phyloP scores from a whole-genome alignment of 2,329 filamentous ascomycete genomes.

The Chrysoporthe deuterocubensis region DNA sequence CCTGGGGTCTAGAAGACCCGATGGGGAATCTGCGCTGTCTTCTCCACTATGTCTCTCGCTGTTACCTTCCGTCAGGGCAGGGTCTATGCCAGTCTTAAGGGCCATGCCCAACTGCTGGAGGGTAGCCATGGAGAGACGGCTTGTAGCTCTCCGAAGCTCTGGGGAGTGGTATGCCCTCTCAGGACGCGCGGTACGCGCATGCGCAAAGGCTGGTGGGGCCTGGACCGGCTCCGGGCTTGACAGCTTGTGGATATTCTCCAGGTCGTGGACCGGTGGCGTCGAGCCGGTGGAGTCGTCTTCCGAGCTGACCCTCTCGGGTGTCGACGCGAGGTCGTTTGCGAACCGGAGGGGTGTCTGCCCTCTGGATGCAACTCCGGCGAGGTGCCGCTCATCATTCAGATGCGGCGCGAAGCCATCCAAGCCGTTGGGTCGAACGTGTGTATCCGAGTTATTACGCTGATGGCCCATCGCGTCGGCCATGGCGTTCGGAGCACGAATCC shows the following conservation, averaged over 20 bases:
- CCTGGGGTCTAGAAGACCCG: constrained; percentile 40
- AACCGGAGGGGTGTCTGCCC: constrained; percentile 45
- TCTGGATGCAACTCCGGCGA: constrained; percentile 31
- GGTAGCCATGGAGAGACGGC: constrained; percentile 81
- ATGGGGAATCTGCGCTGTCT: constrained; percentile 39
- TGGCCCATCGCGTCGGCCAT: constrained; percentile 43
- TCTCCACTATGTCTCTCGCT: constrained; percentile 35
- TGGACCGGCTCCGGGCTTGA: constrained; percentile 77
- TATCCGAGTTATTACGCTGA: constrained; percentile 54
- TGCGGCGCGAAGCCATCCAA: constrained; percentile 30
- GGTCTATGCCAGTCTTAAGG: constrained; percentile 25
- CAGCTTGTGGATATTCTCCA: constrained; percentile 59
- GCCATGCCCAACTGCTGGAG: constrained; percentile 79
- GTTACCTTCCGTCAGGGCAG: constrained; percentile 27
- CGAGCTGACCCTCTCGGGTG: constrained; percentile 59
- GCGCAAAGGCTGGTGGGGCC: constrained; percentile 73
- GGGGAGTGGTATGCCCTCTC: constrained; percentile 74
- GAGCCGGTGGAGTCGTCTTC: constrained; percentile 55
- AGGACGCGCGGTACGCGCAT: constrained; percentile 68
- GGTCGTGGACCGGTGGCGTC: constrained; percentile 50
- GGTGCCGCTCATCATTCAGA: constrained; percentile 22
- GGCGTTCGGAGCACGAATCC: constrained; percentile 41
- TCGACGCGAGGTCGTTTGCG: constrained; percentile 49
- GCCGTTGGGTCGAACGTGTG: constrained; percentile 39
- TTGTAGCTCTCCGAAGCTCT: constrained; percentile 80